Percentiles rank a stretch among this genome's conserved stretches.
These are phyloP conservation scores for Chalara sp. DNA, from an alignment of 2,329 filamentous ascomycete species.

Conservation along the genomic window DNA sequence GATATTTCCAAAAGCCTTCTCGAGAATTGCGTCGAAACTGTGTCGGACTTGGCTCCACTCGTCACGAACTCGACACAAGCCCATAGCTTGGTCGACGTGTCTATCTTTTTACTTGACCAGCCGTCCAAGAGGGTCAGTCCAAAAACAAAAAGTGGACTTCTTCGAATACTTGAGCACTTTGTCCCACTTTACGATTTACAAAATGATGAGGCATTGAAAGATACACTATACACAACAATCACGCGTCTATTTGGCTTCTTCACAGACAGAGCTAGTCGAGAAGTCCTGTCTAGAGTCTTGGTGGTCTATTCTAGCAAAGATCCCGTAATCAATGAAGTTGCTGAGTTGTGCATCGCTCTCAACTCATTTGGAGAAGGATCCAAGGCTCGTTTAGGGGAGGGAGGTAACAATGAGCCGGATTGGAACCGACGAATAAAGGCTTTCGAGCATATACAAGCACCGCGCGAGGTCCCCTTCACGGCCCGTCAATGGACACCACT, in stretches of 20 bases:
- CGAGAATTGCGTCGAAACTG: conserved; percentile 69
- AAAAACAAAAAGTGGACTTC: conserved; percentile 72
- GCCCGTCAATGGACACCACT: conserved; percentile 79
- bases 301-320: conserved; percentile 62
- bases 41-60: conserved; percentile 69
- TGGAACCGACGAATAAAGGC: conserved; percentile 76
- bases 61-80: conserved; percentile 64
- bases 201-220: conserved; percentile 50
- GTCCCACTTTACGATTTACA: conserved; percentile 56
- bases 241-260: conserved; percentile 86
- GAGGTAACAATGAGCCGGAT: conserved; percentile 65
- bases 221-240: conserved; percentile 64
- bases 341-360: conserved; percentile 66
- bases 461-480: conserved; percentile 52
- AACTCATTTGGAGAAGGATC: conserved; percentile 65
- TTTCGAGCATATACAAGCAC: conserved; percentile 64
- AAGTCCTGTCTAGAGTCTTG: conserved; percentile 67
- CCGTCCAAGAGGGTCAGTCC: conserved; percentile 78
- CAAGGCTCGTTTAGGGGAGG: conserved; percentile 45
- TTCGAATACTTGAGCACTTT: conserved; percentile 77
- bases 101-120: conserved; percentile 74
- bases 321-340: conserved; percentile 52
- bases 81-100: conserved; percentile 71
- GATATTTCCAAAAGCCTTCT: conserved; percentile 66
- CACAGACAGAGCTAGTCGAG: conserved; percentile 70